A percentile compares a stretch with the other conserved stretches of the same genome.
phyloP scores from a whole-genome alignment of 1,139 yeast genomes.

The Protomyces inouyei region DNA sequence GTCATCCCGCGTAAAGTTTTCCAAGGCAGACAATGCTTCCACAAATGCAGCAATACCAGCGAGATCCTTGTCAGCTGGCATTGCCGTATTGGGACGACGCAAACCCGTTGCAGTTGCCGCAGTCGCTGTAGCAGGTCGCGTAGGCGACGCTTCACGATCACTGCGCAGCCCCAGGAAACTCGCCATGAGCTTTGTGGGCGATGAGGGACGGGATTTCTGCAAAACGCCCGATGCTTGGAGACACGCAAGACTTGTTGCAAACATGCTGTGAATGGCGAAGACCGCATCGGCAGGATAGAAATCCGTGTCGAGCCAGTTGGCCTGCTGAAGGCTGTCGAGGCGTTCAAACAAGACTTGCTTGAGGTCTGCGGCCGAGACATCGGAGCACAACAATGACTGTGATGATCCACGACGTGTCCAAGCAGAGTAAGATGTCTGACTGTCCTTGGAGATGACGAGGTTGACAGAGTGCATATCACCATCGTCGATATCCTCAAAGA shows the following conservation, averaged over 20 bases:
- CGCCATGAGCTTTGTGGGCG: constrained; percentile 18
- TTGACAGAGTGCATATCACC: neutral
- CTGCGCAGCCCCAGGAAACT: constrained; percentile 7
- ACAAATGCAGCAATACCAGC: constrained; percentile 10
- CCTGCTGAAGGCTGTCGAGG: neutral
- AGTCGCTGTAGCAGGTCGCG: neutral
- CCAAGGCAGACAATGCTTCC: constrained; percentile 4
- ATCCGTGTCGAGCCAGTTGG: constrained; percentile 1
- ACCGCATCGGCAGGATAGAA: neutral
- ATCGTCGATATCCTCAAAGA: constrained; percentile 1
- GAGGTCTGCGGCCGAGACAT: constrained; percentile 1
- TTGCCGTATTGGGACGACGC: neutral
- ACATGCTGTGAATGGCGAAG: constrained; percentile 1
- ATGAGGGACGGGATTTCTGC: constrained; percentile 4
- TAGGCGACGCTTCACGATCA: constrained; percentile 7
- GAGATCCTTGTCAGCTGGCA: constrained; percentile 2
- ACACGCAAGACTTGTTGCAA: neutral
- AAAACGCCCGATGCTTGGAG: neutral
- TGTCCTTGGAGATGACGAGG: constrained; percentile 1
- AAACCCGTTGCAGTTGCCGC: neutral
- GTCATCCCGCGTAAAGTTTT: constrained; percentile 16
- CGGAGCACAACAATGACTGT: neutral
- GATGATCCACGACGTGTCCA: neutral
- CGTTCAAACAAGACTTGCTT: constrained; percentile 1
- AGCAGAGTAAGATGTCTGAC: neutral